Conservation (phyloP, 495 filamentous ascomycete genomes). For the Parathielavia appendiculata region DNA sequence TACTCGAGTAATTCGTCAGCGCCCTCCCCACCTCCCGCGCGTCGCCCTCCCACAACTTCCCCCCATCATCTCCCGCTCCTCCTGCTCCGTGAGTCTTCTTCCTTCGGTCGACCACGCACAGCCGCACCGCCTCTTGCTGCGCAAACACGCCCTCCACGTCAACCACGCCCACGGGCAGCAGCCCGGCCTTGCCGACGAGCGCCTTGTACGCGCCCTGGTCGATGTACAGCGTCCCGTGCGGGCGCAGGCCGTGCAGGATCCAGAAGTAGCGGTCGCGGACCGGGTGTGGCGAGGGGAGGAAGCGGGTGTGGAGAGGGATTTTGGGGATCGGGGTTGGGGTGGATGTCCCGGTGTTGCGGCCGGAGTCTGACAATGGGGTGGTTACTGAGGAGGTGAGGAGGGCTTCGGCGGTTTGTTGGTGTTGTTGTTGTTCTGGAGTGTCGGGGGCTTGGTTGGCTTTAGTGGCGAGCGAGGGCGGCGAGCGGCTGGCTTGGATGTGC, state of each 20-base stretch:
- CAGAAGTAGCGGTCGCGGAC: slow-evolving; percentile 94
- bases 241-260: slow-evolving; percentile 89
- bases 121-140: slow-evolving; percentile 83
- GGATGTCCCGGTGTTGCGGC: neutral
- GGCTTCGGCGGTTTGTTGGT: neutral
- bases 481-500: slow-evolving; percentile 62
- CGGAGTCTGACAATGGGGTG: neutral
- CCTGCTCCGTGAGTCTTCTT: slow-evolving; percentile 14
- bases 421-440: slow-evolving; percentile 2
- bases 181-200: slow-evolving; percentile 73
- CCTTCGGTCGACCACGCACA: slow-evolving; percentile 65
- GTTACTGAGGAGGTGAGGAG: slow-evolving; percentile 30
- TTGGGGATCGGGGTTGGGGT: slow-evolving; percentile 26
- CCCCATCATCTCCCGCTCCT: slow-evolving; percentile 46
- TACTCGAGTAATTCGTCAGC: slow-evolving; percentile 87
- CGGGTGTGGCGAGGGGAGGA: slow-evolving; percentile 78
- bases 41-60: slow-evolving; percentile 44
- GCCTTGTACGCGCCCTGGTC: slow-evolving; percentile 81
- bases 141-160: slow-evolving; percentile 82
- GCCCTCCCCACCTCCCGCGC: slow-evolving; percentile 81
- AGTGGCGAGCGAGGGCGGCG: slow-evolving; percentile 25
- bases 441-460: slow-evolving; percentile 18
- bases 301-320: slow-evolving; percentile 80
- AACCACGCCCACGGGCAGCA: slow-evolving; percentile 86
- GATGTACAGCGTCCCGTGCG: slow-evolving; percentile 88